Conservation (phyloP, 495 filamentous ascomycete genomes). For the Penicillium waksmanii region DNA sequence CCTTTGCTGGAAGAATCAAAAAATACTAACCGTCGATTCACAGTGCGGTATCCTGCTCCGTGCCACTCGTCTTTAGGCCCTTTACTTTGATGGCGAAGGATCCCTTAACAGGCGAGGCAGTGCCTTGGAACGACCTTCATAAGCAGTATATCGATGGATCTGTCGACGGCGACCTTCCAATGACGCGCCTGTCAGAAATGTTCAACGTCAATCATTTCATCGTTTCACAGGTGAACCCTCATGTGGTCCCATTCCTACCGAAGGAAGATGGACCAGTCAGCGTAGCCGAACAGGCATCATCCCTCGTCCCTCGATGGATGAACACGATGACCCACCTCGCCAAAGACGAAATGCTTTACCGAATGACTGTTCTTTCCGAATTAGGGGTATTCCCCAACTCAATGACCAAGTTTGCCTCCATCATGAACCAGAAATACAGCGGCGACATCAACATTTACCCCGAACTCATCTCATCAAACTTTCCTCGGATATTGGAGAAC, state of each 20-base stretch:
- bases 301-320: constrained; percentile 60
- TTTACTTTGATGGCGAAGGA: constrained; percentile 82
- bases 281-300: constrained; percentile 38
- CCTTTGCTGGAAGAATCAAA: background rate
- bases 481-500: constrained; percentile 79
- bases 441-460: constrained; percentile 97
- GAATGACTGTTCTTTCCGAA: constrained; percentile 80
- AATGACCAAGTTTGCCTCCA: constrained; percentile 75
- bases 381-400: constrained; percentile 81
- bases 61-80: constrained; percentile 83
- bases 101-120: constrained; percentile 73
- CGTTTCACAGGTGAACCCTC: constrained; percentile 94
- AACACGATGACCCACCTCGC: constrained; percentile 72
- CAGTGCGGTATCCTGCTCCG: constrained; percentile 87
- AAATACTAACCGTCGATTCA: constrained; percentile 23
- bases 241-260: constrained; percentile 84
- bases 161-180: constrained; percentile 91
- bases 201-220: constrained; percentile 99
- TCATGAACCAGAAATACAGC: constrained; percentile 87
- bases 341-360: constrained; percentile 78
- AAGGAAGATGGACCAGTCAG: constrained; percentile 65
- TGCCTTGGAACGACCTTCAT: constrained; percentile 81
- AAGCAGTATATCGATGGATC: constrained; percentile 91
- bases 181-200: constrained; percentile 89
- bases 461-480: constrained; percentile 71